A percentile compares a stretch with the other conserved stretches of the same genome.
Evolutionary conservation across 352 stramenopile species (phyloP).

Genomic region (Achlya hypogyna): DNA sequence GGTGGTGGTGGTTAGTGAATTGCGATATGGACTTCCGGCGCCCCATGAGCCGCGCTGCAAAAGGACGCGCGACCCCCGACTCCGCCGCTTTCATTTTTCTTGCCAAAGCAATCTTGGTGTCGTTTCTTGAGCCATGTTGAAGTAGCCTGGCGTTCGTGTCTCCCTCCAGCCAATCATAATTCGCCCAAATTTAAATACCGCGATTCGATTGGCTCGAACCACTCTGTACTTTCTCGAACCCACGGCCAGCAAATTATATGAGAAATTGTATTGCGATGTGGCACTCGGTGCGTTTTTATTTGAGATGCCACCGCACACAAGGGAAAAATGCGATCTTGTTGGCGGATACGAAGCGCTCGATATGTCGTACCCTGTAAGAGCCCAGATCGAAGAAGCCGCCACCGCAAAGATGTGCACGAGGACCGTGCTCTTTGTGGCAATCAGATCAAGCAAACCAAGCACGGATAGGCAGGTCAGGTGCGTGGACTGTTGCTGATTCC

Average conservation of each 20-base stretch:
- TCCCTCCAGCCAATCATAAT: neutral
- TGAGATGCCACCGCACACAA: neutral
- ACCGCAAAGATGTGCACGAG: conserved; percentile 2
- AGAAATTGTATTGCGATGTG: conserved; percentile 12
- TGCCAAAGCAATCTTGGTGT: neutral
- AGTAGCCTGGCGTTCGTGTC: neutral
- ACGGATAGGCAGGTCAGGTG: neutral
- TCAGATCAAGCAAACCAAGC: neutral
- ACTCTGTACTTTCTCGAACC: neutral
- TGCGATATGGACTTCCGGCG: neutral
- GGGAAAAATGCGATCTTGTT: conserved; percentile 1
- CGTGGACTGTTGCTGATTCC: neutral
- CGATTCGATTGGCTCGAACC: neutral
- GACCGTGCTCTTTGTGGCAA: neutral
- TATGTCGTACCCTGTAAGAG: neutral
- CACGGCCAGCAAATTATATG: neutral
- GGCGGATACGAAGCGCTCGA: conserved; percentile 5
- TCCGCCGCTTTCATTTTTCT: neutral
- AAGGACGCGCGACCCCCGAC: neutral
- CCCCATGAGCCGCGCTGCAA: neutral
- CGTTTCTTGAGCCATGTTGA: neutral
- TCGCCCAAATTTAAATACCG: neutral
- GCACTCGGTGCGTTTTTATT: neutral
- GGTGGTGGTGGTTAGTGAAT: neutral
- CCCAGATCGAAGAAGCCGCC: neutral